phyloP scores from a whole-genome alignment of 495 filamentous ascomycete genomes.

The Aeminium ludgeri region DNA sequence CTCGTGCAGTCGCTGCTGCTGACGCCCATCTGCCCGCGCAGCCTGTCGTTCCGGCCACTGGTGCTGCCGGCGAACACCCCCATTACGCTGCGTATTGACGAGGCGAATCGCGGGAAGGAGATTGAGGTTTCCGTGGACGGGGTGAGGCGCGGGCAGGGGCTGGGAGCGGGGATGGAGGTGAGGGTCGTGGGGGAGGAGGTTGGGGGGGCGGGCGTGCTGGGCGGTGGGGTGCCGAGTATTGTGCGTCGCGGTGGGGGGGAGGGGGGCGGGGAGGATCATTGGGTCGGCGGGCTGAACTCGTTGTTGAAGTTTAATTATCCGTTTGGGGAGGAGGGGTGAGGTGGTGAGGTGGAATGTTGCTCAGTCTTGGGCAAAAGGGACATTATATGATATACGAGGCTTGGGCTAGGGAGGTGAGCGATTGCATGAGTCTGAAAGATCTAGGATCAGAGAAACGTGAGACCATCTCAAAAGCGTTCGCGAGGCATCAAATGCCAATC shows the following conservation, averaged over 20 bases:
- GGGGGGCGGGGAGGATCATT: slow-evolving; percentile 48
- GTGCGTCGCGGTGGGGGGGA: slow-evolving; percentile 33
- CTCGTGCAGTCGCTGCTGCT: slow-evolving; percentile 72
- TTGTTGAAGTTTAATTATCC: slow-evolving; percentile 95
- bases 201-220: slow-evolving; percentile 29
- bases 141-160: slow-evolving; percentile 48
- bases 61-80: slow-evolving; percentile 74
- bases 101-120: slow-evolving; percentile 66
- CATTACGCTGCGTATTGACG: slow-evolving; percentile 66
- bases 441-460: too few relatives aligned
- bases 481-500: too few relatives aligned
- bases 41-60: slow-evolving; percentile 77
- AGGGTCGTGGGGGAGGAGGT: slow-evolving; percentile 69
- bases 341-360: too few relatives aligned
- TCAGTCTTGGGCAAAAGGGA: too few relatives aligned
- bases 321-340: slow-evolving; percentile 62
- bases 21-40: slow-evolving; percentile 86
- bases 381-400: too few relatives aligned
- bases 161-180: slow-evolving; percentile 72
- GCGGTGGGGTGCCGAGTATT: slow-evolving; percentile 53
- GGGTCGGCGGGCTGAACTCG: slow-evolving; percentile 91
- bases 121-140: slow-evolving; percentile 84
- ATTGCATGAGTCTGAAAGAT: too few relatives aligned
- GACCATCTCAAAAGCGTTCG: too few relatives aligned
- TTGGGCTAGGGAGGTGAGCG: too few relatives aligned